Evolutionary conservation across 2,329 filamentous ascomycete species (phyloP), one percentile per base, ranked within the genome.

Genomic region (Phaeosphaeria sp.): DNA sequence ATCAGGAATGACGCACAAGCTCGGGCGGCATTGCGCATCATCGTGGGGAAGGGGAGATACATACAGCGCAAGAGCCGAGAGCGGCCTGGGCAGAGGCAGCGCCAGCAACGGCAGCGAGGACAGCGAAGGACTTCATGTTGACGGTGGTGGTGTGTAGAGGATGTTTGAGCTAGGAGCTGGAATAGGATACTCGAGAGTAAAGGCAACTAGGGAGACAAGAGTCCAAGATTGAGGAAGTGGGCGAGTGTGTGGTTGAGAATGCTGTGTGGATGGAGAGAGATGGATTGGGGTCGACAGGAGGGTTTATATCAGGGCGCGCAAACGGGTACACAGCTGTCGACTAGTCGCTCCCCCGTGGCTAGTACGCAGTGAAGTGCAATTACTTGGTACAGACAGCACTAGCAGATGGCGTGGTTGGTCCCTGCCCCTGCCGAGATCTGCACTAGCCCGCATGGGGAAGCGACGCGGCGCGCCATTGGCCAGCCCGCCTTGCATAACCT

Each of bases 91-190:
- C 74, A 30, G 73, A 50, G 51, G 69, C 77, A 56, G 67, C 66
- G 65, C 72, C 67, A 59, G 71, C 75, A 57, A 67, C 61, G 63
- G 67, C 55, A 53, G 74, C 74, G 57, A 79, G 65, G 71, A 78
- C 52, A 56, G 72, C 70, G 57, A 78, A 69, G 49, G 75, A 75
- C 72, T 77, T 78, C 77, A 79, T 79, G 57, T 65, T 74, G 67
- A 53, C 47, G 53, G 55, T 53, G 54, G 55, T 51, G 52, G 39
- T 51, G 43, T 40, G 52, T 49, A 60, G 57, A 53, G 57, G 63
- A 65, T 68, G 62, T 52, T 61, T 24, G 53, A 55, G 56, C 56
- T 65, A 65, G 67, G 51, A 63, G 66, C 58, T 65, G 45, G 33
- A n/a, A 44, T 43, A 21, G 40, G 40, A 43, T 43, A 43, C n/a